These are phyloP conservation scores for Mycena albidolilacea DNA, from an alignment of 768 basidiomycete species.

Conservation along the genomic window DNA sequence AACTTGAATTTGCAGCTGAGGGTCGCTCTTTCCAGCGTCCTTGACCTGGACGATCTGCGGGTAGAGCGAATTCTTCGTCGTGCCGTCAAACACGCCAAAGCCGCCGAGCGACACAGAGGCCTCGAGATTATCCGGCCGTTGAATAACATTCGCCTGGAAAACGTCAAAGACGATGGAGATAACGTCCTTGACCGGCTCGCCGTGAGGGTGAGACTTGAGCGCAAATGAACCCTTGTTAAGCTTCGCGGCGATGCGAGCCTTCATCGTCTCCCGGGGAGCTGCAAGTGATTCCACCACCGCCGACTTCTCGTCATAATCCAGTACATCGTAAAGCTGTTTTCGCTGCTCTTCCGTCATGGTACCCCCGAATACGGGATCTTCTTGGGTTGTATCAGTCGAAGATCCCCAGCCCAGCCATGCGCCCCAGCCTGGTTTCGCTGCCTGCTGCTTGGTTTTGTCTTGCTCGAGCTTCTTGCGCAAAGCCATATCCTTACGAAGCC, in stretches of 20 bases:
- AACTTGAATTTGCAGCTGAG: conserved; percentile 31
- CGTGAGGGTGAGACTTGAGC: conserved; percentile 82
- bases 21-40: conserved; percentile 41
- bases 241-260: conserved; percentile 79
- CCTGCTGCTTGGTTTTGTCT: conserved; percentile 67
- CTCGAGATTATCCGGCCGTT: conserved; percentile 91
- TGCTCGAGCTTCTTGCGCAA: conserved; percentile 79
- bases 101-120: conserved; percentile 87
- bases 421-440: conserved; percentile 70
- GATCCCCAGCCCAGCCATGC: conserved; percentile 88
- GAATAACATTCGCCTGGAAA: conserved; percentile 87
- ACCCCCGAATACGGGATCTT: conserved; percentile 72
- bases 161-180: conserved; percentile 90
- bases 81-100: conserved; percentile 94
- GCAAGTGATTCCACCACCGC: conserved; percentile 80
- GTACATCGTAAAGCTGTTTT: conserved; percentile 88
- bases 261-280: conserved; percentile 84
- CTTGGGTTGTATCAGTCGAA: conserved; percentile 51
- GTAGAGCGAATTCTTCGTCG: conserved; percentile 82
- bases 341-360: conserved; percentile 92
- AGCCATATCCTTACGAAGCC: conserved; percentile 87
- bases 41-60: conserved; percentile 90
- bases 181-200: conserved; percentile 71
- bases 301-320: conserved; percentile 93
- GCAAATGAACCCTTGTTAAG: conserved; percentile 92